A percentile compares a stretch with the other conserved stretches of the same genome.
phyloP scores from a whole-genome alignment of 768 basidiomycete species.

The Epithele typhae region DNA sequence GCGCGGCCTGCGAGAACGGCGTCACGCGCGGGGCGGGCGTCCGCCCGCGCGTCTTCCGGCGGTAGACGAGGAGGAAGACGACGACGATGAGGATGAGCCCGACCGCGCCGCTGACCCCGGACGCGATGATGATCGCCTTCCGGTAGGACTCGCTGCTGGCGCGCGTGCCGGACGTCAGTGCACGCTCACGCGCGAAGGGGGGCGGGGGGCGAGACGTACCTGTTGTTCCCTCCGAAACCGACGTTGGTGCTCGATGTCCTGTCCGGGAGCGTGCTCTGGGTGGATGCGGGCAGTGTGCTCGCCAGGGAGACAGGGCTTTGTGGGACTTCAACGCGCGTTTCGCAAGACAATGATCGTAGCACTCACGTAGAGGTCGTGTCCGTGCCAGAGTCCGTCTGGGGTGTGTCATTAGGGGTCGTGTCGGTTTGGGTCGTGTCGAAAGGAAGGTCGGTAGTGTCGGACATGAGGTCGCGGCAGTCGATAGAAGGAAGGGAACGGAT shows the following conservation, averaged over 20 bases:
- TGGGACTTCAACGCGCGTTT: no score
- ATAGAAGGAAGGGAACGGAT: background rate
- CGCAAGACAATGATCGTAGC: no score
- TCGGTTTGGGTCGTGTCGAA: background rate
- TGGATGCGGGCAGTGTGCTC: no score
- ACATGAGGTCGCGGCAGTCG: conserved; percentile 4
- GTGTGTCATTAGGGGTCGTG: background rate
- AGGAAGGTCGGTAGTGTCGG: conserved; percentile 3
- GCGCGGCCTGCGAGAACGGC: background rate
- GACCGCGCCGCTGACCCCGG: conserved; percentile 12
- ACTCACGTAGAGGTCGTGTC: no score
- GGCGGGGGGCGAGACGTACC: no score
- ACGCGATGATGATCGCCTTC: conserved; percentile 13
- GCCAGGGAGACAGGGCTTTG: no score
- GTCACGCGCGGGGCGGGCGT: background rate
- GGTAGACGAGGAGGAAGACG: conserved; percentile 11
- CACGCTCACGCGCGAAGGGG: background rate
- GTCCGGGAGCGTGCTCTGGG: no score
- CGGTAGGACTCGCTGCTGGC: background rate
- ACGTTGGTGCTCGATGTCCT: no score
- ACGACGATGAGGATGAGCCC: conserved; percentile 3
- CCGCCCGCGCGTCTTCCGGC: conserved; percentile 6
- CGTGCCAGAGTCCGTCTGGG: background rate
- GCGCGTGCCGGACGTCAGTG: background rate
- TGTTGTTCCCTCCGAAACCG: no score